Conservation (phyloP, 371 early-diverging fungal species). For the Choanephora cucurbitarum region DNA sequence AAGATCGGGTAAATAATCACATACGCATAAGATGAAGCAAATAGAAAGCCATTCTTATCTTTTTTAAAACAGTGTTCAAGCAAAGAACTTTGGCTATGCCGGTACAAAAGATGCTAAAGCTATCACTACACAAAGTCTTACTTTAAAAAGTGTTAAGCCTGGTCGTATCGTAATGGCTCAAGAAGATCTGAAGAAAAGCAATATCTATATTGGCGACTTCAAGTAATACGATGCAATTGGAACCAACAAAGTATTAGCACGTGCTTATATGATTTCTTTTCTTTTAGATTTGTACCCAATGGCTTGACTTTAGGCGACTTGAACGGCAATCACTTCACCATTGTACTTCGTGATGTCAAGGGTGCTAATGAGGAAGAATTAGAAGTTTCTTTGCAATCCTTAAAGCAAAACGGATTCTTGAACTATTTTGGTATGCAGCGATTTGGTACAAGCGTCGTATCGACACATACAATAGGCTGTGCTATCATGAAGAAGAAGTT, state of each 20-base stretch:
- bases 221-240: conserved; percentile 46
- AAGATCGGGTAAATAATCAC: conserved; percentile 34
- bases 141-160: conserved; percentile 67
- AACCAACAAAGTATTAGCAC: too few relatives aligned
- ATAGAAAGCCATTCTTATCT: background rate
- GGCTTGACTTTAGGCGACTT: conserved; percentile 84
- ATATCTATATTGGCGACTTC: conserved; percentile 79
- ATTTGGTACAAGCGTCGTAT: conserved; percentile 89
- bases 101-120: conserved; percentile 99
- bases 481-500: conserved; percentile 79
- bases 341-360: conserved; percentile 62
- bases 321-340: conserved; percentile 87
- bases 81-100: conserved; percentile 79
- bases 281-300: conserved; percentile 58
- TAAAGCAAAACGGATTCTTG: conserved; percentile 81
- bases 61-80: conserved; percentile 30
- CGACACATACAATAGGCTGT: conserved; percentile 89
- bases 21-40: background rate
- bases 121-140: conserved; percentile 90
- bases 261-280: too few relatives aligned
- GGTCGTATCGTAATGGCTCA: conserved; percentile 60
- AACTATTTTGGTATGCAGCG: conserved; percentile 99
- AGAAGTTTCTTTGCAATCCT: conserved; percentile 58
- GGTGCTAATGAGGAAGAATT: conserved; percentile 49
- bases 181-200: conserved; percentile 46